These are phyloP conservation scores for Botrytis squamosa DNA, from an alignment of 2,329 filamentous ascomycete genomes.

Conservation along the genomic window DNA sequence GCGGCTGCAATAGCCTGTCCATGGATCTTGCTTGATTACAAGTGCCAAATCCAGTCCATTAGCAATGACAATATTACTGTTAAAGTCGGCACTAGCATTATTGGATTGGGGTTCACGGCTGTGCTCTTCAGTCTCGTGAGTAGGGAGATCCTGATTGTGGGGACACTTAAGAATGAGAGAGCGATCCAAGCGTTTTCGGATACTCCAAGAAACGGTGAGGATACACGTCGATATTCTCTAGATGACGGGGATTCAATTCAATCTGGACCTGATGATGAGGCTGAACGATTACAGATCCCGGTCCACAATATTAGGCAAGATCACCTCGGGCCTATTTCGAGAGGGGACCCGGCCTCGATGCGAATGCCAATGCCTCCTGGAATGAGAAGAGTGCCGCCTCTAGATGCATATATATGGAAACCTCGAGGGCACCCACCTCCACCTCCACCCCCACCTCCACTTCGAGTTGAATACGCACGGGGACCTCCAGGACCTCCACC, in stretches of 20 bases:
- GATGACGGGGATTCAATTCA: not conserved
- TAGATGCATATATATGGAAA: not conserved
- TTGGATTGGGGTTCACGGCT: not conserved
- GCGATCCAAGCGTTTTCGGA: not conserved
- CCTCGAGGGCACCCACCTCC: too few relatives aligned
- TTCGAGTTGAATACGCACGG: not conserved
- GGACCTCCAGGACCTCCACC: too few relatives aligned
- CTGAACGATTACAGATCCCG: not conserved
- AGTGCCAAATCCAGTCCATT: not conserved
- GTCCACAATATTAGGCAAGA: not conserved
- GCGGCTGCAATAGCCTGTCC: not conserved
- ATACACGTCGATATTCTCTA: not conserved
- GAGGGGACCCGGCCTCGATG: not conserved
- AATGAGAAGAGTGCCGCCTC: not conserved
- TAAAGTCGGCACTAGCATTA: not conserved
- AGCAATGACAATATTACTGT: not conserved
- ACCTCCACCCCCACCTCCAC: too few relatives aligned
- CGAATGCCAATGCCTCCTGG: too few relatives aligned
- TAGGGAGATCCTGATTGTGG: not conserved
- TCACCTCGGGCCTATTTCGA: accelerated
- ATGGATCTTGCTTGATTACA: not conserved
- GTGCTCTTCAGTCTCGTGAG: not conserved
- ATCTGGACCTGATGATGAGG: not conserved
- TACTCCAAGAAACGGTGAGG: not conserved
- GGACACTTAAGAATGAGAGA: not conserved